Conservation (phyloP, 352 stramenopile genomes). For the Thalassiosira delicatula region DNA sequence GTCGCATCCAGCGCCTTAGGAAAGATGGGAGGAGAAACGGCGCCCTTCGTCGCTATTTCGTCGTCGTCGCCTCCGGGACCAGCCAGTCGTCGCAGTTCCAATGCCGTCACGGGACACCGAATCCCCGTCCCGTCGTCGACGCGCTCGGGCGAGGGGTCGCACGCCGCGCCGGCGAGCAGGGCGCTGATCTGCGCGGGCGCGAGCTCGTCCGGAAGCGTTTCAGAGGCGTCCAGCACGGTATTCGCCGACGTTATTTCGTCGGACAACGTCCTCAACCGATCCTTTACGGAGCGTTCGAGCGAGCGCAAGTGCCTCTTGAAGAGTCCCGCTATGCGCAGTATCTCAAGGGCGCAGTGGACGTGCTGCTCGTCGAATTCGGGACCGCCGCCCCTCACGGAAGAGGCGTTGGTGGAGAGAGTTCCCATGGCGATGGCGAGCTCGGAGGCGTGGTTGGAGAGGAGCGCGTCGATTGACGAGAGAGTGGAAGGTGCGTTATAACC, state of each 20-base stretch:
- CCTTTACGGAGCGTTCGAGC: conserved; percentile 68
- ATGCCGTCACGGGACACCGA: conserved; percentile 33
- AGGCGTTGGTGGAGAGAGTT: conserved; percentile 67
- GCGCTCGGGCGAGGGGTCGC: conserved; percentile 24
- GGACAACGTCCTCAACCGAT: conserved; percentile 64
- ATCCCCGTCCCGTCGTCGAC: conserved; percentile 51
- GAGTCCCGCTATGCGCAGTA: conserved; percentile 73
- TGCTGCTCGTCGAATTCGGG: conserved; percentile 80
- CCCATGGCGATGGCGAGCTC: conserved; percentile 73
- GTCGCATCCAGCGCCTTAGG: conserved; percentile 59
- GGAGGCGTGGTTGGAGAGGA: conserved; percentile 69
- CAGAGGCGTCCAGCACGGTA: conserved; percentile 2
- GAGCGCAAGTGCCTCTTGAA: conserved; percentile 48
- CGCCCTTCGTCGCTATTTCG: conserved; percentile 1
- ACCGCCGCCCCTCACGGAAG: conserved; percentile 15
- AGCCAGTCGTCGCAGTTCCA: conserved; percentile 64
- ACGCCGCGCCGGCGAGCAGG: conserved; percentile 70
- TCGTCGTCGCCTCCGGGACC: no score
- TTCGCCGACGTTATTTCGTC: conserved; percentile 49
- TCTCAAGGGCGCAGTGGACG: conserved; percentile 73
- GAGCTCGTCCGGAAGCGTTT: conserved; percentile 34
- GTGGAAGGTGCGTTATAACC: conserved; percentile 62
- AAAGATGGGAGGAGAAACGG: conserved; percentile 47
- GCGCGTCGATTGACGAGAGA: conserved; percentile 68
- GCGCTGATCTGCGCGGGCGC: conserved; percentile 60